Evolutionary conservation across 441 rosid genomes (phyloP).

Genomic region (Populus hybrid): DNA sequence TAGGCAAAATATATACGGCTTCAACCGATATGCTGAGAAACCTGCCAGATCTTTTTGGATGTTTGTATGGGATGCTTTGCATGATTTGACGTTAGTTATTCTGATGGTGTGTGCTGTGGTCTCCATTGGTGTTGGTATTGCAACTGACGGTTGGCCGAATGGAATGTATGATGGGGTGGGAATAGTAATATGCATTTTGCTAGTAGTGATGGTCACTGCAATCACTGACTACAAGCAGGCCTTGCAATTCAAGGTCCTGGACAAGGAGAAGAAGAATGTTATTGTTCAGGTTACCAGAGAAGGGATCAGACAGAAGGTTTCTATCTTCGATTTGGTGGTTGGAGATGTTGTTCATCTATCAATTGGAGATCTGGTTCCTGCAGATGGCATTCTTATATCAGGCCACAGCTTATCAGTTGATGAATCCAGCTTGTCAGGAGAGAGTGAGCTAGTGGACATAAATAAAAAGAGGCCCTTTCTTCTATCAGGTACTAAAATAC

Average conservation of each 20-base stretch:
- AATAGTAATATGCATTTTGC: slow-evolving; percentile 40
- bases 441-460: slow-evolving; percentile 41
- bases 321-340: slow-evolving; percentile 43
- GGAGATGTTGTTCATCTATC: slow-evolving; percentile 53
- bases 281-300: slow-evolving; percentile 41
- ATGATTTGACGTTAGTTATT: slow-evolving; percentile 42
- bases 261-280: slow-evolving; percentile 40
- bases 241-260: slow-evolving; percentile 38
- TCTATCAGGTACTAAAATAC: slow-evolving; percentile 45
- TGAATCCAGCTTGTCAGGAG: slow-evolving; percentile 56
- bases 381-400: slow-evolving; percentile 45
- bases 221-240: slow-evolving; percentile 42
- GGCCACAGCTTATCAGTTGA: slow-evolving; percentile 47
- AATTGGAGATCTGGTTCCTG: slow-evolving; percentile 51
- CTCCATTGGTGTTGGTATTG: slow-evolving; percentile 46
- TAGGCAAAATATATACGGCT: slow-evolving; percentile 53
- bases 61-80: slow-evolving; percentile 47
- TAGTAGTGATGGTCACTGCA: slow-evolving; percentile 44
- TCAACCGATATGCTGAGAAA: slow-evolving; percentile 57
- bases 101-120: slow-evolving; percentile 43
- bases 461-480: slow-evolving; percentile 32
- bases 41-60: slow-evolving; percentile 46
- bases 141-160: slow-evolving; percentile 40
- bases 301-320: slow-evolving; percentile 33
- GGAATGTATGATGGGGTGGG: slow-evolving; percentile 64